Conservation (phyloP, 768 basidiomycete genomes). For the Hemileccinum impolitum region DNA sequence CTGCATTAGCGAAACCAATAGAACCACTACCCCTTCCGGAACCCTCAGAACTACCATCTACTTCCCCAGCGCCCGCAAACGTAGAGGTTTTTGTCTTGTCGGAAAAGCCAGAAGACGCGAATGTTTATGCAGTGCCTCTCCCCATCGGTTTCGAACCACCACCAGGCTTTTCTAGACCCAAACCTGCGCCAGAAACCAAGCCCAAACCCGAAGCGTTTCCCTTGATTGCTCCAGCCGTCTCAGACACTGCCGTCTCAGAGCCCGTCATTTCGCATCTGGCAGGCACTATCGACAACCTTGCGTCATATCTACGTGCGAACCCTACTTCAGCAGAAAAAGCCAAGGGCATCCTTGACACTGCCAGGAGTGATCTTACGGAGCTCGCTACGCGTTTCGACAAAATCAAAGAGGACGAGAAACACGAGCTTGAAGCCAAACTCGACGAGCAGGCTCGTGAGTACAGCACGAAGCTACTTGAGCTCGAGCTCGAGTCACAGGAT, state of each 20-base stretch:
- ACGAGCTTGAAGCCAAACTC: constrained; percentile 57
- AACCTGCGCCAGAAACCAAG: constrained; percentile 27
- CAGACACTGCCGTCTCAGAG: constrained; percentile 69
- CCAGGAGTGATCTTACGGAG: constrained; percentile 75
- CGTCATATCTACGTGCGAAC: constrained; percentile 75
- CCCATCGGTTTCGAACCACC: constrained; percentile 96
- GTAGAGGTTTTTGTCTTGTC: constrained; percentile 26
- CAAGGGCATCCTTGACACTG: constrained; percentile 70
- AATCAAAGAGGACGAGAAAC: constrained; percentile 76
- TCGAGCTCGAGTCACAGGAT: constrained; percentile 84
- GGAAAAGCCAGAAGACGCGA: constrained; percentile 25
- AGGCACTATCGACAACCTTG: constrained; percentile 87
- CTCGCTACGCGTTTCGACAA: constrained; percentile 75
- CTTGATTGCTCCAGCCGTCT: constrained; percentile 76
- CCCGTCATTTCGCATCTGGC: constrained; percentile 94
- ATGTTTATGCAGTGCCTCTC: constrained; percentile 61
- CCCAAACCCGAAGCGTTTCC: constrained; percentile 48
- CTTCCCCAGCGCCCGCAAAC: constrained; percentile 23
- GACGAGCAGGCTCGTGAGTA: constrained; percentile 88
- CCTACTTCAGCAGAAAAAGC: constrained; percentile 66
- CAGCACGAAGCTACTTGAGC: constrained; percentile 70
- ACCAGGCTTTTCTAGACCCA: constrained; percentile 74
- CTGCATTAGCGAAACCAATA: constrained; percentile 51
- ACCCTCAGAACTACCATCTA: constrained; percentile 13
- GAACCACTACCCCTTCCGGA: constrained; percentile 20